phyloP scores from a whole-genome alignment of 805 yeast species.

The Candida sithepensis region DNA sequence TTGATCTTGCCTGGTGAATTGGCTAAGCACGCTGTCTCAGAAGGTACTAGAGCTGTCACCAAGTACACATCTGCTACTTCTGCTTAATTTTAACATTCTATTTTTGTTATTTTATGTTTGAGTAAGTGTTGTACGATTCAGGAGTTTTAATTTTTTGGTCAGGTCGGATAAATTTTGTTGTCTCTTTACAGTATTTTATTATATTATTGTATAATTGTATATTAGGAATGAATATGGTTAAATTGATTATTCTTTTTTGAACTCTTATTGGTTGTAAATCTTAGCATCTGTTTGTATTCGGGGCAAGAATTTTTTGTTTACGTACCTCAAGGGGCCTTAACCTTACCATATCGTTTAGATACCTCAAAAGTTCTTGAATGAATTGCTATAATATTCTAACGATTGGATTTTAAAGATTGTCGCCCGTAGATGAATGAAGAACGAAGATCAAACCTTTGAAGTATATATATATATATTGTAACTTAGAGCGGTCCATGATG shows the following conservation, averaged over 20 bases:
- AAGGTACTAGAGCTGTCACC: conserved; percentile 98
- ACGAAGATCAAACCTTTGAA: too few relatives aligned
- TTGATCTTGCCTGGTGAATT: conserved; percentile 97
- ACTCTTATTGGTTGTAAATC: not conserved
- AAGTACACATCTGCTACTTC: conserved; percentile 75
- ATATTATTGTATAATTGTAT: conserved; percentile 19
- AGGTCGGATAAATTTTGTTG: conserved; percentile 8
- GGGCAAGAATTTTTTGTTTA: not conserved
- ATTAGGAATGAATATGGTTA: conserved; percentile 20
- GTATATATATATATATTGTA: too few relatives aligned
- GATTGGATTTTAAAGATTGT: too few relatives aligned
- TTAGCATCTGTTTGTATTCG: too few relatives aligned
- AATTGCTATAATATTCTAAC: too few relatives aligned
- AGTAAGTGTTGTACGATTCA: not conserved
- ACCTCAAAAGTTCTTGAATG: too few relatives aligned
- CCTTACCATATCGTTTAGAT: too few relatives aligned
- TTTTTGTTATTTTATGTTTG: not conserved
- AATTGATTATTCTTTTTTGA: conserved; percentile 4
- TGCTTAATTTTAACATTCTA: conserved; percentile 25
- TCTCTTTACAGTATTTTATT: conserved; percentile 6
- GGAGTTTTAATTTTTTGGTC: conserved; percentile 7
- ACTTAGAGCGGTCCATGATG: too few relatives aligned
- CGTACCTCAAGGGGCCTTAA: not conserved
- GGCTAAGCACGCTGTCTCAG: conserved; percentile 97
- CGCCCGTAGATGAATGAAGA: too few relatives aligned